Base-by-base conservation (phyloP, 495 filamentous ascomycete species). In the Poronia punctata region DNA sequence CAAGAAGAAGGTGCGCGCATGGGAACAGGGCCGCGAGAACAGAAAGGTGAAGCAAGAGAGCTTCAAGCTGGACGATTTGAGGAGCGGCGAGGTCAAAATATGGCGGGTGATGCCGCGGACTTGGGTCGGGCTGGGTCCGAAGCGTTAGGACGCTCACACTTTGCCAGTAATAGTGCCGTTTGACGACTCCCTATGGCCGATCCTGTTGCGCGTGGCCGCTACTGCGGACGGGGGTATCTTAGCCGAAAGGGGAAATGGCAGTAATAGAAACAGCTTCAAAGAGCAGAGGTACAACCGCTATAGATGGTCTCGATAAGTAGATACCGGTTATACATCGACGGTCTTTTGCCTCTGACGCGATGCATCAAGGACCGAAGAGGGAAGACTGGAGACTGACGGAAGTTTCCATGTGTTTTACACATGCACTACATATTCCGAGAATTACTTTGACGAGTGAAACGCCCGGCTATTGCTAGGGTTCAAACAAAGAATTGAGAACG, bases 1-100 rank as follows among this genome's bases (percentile, higher is more conserved):
- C 18, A 95, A 96, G 73, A 96, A 95, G 77, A 95, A 95, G 74
- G 82, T 98, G 24, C 68, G 89, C 26, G 89, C 81, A 1, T 97
- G 86, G 84, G 92, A 98, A 56, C 92, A 98, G 56, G 92, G 90
- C 0, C 69, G 92, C 21, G 92, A 97, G 64, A 90, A 80, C 57
- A 92, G 82, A 66, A 97, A 96, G 68, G 84, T 93, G 25, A 93
- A 89, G 68, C 65, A 85, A 40, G 90, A 97, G 69, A 88, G 86
- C 60, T 97, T 85, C 59, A 88, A 89, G 67, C 70, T 98, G 36
- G 88, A 86, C 25, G 92, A 98, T 66, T 54, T 98, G 53, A 73
- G 85, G 57, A 89, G 83, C 62, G 92, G 92, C 8, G 92, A 98
- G 68, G 87, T 95, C 49, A 95, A 93, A 69, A 88, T 97, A 44